phyloP scores from a whole-genome alignment of 2,329 filamentous ascomycete genomes.

The Exophiala calicioides region DNA sequence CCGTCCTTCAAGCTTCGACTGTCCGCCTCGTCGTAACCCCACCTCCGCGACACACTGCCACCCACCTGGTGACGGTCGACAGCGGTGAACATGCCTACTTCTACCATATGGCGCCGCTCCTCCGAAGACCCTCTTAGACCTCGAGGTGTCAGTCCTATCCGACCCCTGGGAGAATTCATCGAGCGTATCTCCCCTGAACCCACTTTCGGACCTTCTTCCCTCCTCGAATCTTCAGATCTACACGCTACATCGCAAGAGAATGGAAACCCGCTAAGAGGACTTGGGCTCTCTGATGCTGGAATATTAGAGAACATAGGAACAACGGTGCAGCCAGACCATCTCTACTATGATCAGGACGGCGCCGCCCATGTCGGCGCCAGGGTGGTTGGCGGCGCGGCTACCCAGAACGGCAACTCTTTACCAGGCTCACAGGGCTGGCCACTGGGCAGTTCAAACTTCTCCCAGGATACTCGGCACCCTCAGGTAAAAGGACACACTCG shows the following conservation, averaged over 20 bases:
- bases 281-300: slow-evolving; percentile 24
- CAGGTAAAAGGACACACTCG: slow-evolving; percentile 40
- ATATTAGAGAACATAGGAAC: slow-evolving; percentile 8
- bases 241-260: slow-evolving; percentile 8
- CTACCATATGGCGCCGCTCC: slow-evolving; percentile 29
- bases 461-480: slow-evolving; percentile 6
- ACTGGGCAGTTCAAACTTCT: slow-evolving; percentile 4
- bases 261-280: slow-evolving; percentile 18
- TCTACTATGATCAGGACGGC: slow-evolving; percentile 28
- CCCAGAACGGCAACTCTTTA: slow-evolving; percentile 2
- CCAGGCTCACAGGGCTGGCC: slow-evolving; percentile 5
- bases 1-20: slow-evolving; percentile 8
- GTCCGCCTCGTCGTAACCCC: slow-evolving; percentile 19
- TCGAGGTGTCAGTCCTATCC: slow-evolving; percentile 24
- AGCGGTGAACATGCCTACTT: slow-evolving; percentile 28
- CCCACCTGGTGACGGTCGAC: slow-evolving; percentile 4
- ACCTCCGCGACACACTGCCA: slow-evolving; percentile 24
- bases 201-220: slow-evolving; percentile 11
- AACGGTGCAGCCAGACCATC: slow-evolving; percentile 24
- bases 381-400: slow-evolving; percentile 14
- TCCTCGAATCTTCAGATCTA: slow-evolving; percentile 6
- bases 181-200: slow-evolving; percentile 31
- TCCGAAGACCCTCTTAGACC: slow-evolving; percentile 9
- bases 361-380: slow-evolving; percentile 27
- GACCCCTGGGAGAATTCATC: slow-evolving; percentile 22